A percentile compares a stretch with the other conserved stretches of the same genome.
Evolutionary conservation across 345 rosid genomes (phyloP).

Genomic region (Cardamine chenopodiifolia): DNA sequence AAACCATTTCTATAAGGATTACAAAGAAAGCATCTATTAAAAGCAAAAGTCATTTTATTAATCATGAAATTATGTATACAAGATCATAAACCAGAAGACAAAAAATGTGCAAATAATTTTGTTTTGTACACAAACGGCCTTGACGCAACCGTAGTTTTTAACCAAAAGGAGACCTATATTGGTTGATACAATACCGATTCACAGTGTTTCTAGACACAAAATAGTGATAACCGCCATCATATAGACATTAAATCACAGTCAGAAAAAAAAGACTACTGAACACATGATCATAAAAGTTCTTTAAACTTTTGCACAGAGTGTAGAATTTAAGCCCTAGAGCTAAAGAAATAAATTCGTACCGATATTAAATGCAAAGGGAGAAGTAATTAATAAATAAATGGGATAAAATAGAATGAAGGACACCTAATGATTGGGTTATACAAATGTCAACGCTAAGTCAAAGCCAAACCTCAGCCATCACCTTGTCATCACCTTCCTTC

Average conservation of each 20-base stretch:
- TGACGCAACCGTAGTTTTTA: neutral
- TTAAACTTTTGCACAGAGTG: neutral
- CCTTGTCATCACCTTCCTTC: conserved; percentile 24
- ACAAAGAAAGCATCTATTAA: neutral
- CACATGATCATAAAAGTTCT: neutral
- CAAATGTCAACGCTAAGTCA: conserved; percentile 47
- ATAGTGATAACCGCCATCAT: neutral
- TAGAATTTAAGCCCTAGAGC: conserved; percentile 1
- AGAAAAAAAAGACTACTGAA: neutral
- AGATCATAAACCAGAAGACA: neutral
- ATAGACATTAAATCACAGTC: neutral
- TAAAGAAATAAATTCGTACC: neutral
- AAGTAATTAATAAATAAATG: neutral
- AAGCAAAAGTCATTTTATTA: neutral
- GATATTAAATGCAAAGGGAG: neutral
- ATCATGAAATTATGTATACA: neutral
- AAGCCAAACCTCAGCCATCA: conserved; percentile 33
- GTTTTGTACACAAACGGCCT: neutral
- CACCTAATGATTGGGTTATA: conserved; percentile 24
- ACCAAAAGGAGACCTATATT: too few species aligned
- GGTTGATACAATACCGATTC: conserved; percentile 4
- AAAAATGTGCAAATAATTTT: neutral
- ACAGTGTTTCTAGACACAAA: neutral
- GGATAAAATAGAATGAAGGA: conserved; percentile 21
- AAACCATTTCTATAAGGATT: neutral